Evolutionary conservation across 108 stramenopile genomes (phyloP).

Genomic region (Conticribra guillardii): DNA sequence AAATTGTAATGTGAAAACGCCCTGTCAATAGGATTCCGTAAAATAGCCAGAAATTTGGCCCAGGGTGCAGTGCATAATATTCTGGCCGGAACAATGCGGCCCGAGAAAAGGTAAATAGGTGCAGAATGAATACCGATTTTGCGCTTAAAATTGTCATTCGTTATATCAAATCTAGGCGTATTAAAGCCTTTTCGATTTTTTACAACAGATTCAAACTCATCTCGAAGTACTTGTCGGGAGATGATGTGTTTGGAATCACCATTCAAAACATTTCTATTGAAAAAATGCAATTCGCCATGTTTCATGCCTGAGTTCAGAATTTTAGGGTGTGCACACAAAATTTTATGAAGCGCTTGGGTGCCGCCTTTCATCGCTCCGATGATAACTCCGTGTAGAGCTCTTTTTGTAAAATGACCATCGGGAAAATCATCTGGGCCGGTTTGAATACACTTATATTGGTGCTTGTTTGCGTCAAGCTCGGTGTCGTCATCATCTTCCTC

Average conservation of each 20-base stretch:
- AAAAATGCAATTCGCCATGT: slow-evolving; percentile 27
- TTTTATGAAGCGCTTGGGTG: slow-evolving; percentile 19
- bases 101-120: slow-evolving; percentile 23
- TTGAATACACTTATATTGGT: slow-evolving; percentile 9
- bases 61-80: slow-evolving; percentile 30
- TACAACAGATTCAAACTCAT: slow-evolving; percentile 10
- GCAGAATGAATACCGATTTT: slow-evolving; percentile 26
- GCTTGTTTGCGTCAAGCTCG: too few species aligned
- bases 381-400: slow-evolving; percentile 28
- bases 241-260: not conserved
- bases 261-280: slow-evolving; percentile 9
- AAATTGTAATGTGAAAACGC: slow-evolving; percentile 33
- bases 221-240: slow-evolving; percentile 10
- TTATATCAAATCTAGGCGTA: not conserved
- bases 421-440: slow-evolving; percentile 13
- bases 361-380: slow-evolving; percentile 30
- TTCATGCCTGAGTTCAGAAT: slow-evolving; percentile 9
- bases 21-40: slow-evolving; percentile 27
- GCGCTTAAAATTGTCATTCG: slow-evolving; percentile 2
- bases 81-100: slow-evolving; percentile 13
- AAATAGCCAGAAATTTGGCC: slow-evolving; percentile 27
- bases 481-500: not conserved
- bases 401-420: not conserved
- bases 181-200: not conserved
- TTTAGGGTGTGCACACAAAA: slow-evolving; percentile 5